Evolutionary conservation across 2,329 filamentous ascomycete genomes (phyloP).

Genomic region (Ophiosphaerella narmari): DNA sequence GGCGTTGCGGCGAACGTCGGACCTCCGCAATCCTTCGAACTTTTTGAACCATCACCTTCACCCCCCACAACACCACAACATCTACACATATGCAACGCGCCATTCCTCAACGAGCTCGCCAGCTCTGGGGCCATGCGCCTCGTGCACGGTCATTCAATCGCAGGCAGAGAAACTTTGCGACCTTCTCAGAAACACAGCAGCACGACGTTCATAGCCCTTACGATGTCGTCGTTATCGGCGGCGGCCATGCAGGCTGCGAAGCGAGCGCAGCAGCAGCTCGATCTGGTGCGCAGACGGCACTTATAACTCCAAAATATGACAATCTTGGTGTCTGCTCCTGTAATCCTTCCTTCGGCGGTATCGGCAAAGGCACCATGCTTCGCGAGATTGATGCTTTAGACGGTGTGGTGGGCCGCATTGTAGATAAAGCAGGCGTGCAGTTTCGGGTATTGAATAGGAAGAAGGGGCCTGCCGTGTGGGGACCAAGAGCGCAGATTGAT

Average conservation of each 20-base stretch:
- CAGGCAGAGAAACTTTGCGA: constrained; percentile 50
- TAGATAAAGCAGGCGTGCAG: constrained; percentile 93
- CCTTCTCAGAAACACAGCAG: constrained; percentile 47
- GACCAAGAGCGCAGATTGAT: constrained; percentile 94
- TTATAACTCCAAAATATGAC: constrained; percentile 84
- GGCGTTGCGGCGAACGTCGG: constrained; percentile 16
- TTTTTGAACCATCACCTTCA: constrained; percentile 7
- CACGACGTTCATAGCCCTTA: constrained; percentile 60
- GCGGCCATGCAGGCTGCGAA: constrained; percentile 93
- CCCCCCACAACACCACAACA: neutral
- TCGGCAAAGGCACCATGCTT: constrained; percentile 95
- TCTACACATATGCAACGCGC: constrained; percentile 25
- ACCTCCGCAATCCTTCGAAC: constrained; percentile 15
- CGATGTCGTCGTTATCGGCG: constrained; percentile 94
- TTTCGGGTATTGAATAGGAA: constrained; percentile 86
- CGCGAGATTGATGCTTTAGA: constrained; percentile 95
- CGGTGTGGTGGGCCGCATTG: constrained; percentile 82
- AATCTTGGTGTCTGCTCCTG: constrained; percentile 96
- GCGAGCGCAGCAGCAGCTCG: constrained; percentile 89
- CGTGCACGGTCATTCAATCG: constrained; percentile 50
- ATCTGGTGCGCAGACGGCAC: constrained; percentile 82
- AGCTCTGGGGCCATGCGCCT: constrained; percentile 56
- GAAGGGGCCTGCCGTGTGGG: constrained; percentile 97
- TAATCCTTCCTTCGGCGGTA: constrained; percentile 97
- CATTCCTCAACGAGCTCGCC: constrained; percentile 37